Conservation (phyloP, 768 basidiomycete species). For the Termitomyces bulborhizus region DNA sequence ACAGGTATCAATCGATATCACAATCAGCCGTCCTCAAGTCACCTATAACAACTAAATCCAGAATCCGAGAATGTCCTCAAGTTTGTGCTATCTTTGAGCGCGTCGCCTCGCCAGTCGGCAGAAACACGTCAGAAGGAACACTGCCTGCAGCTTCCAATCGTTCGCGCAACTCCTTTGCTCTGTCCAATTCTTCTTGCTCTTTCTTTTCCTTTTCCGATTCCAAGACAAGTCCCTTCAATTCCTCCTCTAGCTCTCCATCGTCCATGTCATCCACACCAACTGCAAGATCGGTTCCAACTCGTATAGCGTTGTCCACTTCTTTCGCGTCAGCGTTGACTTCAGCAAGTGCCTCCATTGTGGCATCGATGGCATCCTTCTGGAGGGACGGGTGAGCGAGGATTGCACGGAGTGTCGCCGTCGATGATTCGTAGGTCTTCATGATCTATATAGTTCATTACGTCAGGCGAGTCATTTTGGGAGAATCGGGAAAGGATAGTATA, state of each 20-base stretch:
- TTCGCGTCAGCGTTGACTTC: constrained; percentile 76
- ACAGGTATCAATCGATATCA: background rate
- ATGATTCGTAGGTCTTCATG: constrained; percentile 80
- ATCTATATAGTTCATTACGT: constrained; percentile 37
- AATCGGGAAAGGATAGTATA: constrained; percentile 23
- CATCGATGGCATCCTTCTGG: constrained; percentile 71
- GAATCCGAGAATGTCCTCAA: background rate
- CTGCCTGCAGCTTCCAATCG: constrained; percentile 14
- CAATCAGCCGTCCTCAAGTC: background rate
- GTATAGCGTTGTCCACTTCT: constrained; percentile 78
- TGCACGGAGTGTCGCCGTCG: constrained; percentile 66
- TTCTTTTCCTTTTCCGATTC: constrained; percentile 26
- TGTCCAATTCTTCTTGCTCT: constrained; percentile 8
- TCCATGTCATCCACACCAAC: constrained; percentile 60
- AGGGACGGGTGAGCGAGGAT: constrained; percentile 80
- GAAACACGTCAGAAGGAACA: constrained; percentile 3
- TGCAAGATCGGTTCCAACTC: constrained; percentile 58
- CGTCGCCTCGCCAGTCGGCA: background rate
- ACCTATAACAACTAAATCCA: background rate
- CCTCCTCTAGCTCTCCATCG: constrained; percentile 51
- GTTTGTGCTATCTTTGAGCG: constrained; percentile 1
- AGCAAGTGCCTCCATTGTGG: constrained; percentile 83
- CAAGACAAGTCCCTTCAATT: constrained; percentile 48
- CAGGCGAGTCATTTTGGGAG: background rate
- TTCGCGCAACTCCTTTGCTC: constrained; percentile 8